Base-by-base conservation (phyloP, 352 stramenopile species). In the Pythium myriotylum region DNA sequence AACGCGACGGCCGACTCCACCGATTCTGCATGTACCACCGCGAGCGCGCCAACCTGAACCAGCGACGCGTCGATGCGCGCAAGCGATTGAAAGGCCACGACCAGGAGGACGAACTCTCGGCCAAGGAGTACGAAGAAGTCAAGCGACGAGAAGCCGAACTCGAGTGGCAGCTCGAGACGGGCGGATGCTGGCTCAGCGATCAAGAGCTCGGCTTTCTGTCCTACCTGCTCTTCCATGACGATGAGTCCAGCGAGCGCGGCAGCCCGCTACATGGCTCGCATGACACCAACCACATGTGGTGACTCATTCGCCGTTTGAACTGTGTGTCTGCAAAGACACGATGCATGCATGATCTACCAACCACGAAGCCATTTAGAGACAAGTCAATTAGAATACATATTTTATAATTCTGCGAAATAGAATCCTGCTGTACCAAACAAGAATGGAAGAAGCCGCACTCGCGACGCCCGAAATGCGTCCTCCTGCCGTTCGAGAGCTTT, bases 11-110 rank as follows among this genome's bases (percentile, higher is more conserved):
- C 0, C 75, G 86, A 23, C 54, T 89, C 24, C 84, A 93, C 65
- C 87, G 82, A 43, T 78, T 93, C 45, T 93, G 84, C 63, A 79
- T 90, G 35, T 79, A 77, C 39, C 84, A 93, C 53, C 81, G 84
- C 24, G 76, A 78, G 52, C 80, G 79, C 20, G 84, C 84, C 50
- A 93, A 93, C 53, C 68, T 84, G 29, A 86, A 88, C 48, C 84
- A 93, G 66, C 76, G 84, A n/a, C 83, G 83, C 12, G 59, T 66
- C 6, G 59, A 66, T 35, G 42, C 49, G 9, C 59, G 59, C 33
- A 66, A 66, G 50, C 43, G 59, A 50, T 26, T 66, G 40, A 41
- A 42, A 4, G 57, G 57, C 40, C 57, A 65, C 40, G 49, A 53
- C 20, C 57, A 52, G 16, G 57, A 50, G 22, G 48, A 57, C 14